phyloP scores from a whole-genome alignment of 148 eudicot genomes.

The Nepenthes mirabilis region DNA sequence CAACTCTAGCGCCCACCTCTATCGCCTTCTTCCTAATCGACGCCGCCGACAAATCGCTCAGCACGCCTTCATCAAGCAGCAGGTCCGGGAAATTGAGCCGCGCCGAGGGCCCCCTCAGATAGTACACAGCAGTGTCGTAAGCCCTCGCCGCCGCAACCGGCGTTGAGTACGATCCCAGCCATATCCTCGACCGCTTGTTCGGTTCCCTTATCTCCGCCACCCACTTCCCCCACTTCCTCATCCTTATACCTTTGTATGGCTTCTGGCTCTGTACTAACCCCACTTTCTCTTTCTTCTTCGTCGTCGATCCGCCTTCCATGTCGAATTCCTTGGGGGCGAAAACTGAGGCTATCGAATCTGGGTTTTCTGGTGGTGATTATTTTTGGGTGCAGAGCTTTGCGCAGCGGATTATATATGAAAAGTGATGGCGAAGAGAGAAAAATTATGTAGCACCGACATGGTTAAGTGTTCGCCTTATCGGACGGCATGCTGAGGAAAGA shows the following conservation, averaged over 20 bases:
- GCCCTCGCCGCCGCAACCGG: conserved; percentile 88
- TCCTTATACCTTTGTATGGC: conserved; percentile 80
- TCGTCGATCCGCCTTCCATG: conserved; percentile 2
- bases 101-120: conserved; percentile 66
- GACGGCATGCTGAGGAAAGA: too few relatives aligned
- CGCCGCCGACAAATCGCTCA: conserved; percentile 39
- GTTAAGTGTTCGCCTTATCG: too few relatives aligned
- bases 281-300: conserved; percentile 31
- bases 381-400: background rate
- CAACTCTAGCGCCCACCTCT: conserved; percentile 83
- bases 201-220: conserved; percentile 94
- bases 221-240: conserved; percentile 99
- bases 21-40: conserved; percentile 64
- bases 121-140: conserved; percentile 84
- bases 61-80: conserved; percentile 15
- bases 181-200: conserved; percentile 77
- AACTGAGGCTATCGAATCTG: background rate
- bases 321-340: background rate
- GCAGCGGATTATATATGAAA: background rate
- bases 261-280: conserved; percentile 25
- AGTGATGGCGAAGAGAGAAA: background rate
- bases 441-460: background rate
- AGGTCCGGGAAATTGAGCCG: conserved; percentile 75
- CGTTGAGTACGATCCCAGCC: conserved; percentile 79
- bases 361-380: background rate